Evolutionary conservation across 352 stramenopile species (phyloP).

Genomic region (Globisporangium cylindrosporum): DNA sequence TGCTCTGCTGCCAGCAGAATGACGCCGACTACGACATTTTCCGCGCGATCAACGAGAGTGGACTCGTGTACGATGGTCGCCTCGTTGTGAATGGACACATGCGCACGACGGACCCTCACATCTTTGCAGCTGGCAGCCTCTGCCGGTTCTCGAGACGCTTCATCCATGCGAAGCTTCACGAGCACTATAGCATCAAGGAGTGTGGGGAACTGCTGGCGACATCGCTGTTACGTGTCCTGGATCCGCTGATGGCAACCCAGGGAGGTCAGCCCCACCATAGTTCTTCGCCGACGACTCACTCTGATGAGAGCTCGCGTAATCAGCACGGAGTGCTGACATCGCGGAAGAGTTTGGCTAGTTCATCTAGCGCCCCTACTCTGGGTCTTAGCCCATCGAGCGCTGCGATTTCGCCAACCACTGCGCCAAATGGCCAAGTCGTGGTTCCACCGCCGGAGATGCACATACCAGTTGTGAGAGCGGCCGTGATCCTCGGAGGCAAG

Average conservation of each 20-base stretch:
- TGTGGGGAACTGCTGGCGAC: slow-evolving; percentile 65
- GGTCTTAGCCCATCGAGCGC: background rate
- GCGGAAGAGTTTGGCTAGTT: slow-evolving; percentile 13
- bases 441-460: slow-evolving; percentile 65
- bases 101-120: slow-evolving; percentile 76
- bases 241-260: slow-evolving; percentile 31
- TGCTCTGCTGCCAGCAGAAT: slow-evolving; percentile 84
- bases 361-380: background rate
- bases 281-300: background rate
- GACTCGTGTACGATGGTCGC: slow-evolving; percentile 90
- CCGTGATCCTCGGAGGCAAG: slow-evolving; percentile 46
- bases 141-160: slow-evolving; percentile 84
- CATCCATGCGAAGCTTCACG: slow-evolving; percentile 66
- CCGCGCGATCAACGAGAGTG: slow-evolving; percentile 86
- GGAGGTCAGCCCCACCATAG: background rate
- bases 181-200: slow-evolving; percentile 78
- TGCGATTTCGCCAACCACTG: background rate
- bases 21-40: slow-evolving; percentile 89
- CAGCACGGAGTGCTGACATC: slow-evolving; percentile 5
- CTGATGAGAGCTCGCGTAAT: background rate
- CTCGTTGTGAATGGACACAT: slow-evolving; percentile 88
- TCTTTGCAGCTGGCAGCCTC: slow-evolving; percentile 67
- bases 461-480: slow-evolving; percentile 52
- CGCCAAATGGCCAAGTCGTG: slow-evolving; percentile 26
- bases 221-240: slow-evolving; percentile 65